Evolutionary conservation across 257 asterid genomes (phyloP), one percentile per base, ranked within the genome.

Genomic region (Paulownia fortunei): DNA sequence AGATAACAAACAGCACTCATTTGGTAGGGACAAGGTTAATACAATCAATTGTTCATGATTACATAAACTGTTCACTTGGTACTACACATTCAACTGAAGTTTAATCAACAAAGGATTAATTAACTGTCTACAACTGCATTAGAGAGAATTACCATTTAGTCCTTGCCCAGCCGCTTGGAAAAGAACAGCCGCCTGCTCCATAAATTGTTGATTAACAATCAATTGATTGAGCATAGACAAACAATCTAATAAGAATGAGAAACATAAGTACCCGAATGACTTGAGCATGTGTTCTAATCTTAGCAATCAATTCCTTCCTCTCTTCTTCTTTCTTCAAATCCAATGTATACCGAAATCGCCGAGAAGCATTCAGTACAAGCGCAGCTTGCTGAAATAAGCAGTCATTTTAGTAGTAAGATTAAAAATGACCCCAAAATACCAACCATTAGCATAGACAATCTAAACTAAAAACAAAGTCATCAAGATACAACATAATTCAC

Each of bases 251-350:
- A 65, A 78, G 70, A 56, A 58, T 72, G 52, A 76, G 62, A 81
- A 54, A 59, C n/a, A 62, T 65, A 73, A 41, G 66, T 87, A 94
- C 99, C 90, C 96, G 92, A 74, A 94, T 82, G 76, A 94, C 99
- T 89, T 94, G 99, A 60, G 98, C 97, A 87, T 92, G 99, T 52
- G 80, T 86, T 87, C 99, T 84, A 60, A 94, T 90, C 83, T 90
- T 94, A 49, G 95, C 89, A 72, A 90, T 78, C 81, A 89, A 24
- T 59, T 86, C 89, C 84, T 87, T 92, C 91, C 88, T 86, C 88
- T 94, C 98, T 76, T 94, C 98, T 81, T 94, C 97, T 81, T 84
- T 94, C 86, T 92, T 94, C 85, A 94, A 85, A 82, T 94, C 97
- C 90, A 94, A 77, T 0, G 99, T 94, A 84, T 91, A 94, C 19